These are phyloP conservation scores for Hymenoscyphus scutula DNA, from an alignment of 2,329 filamentous ascomycete genomes.

Conservation along the genomic window DNA sequence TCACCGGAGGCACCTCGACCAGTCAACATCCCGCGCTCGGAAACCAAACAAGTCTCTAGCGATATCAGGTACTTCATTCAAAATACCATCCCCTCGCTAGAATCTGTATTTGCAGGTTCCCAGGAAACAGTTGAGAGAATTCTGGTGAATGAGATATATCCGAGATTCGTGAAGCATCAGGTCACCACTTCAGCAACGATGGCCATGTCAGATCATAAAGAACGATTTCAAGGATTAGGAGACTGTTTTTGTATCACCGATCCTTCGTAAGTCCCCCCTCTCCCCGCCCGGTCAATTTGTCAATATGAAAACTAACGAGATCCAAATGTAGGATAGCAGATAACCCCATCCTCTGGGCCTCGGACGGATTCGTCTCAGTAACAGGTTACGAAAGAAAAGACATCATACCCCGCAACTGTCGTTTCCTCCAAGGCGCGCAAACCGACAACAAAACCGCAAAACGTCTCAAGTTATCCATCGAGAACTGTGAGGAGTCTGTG, in stretches of 20 bases:
- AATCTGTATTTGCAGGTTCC: conserved; percentile 41
- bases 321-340: conserved; percentile 40
- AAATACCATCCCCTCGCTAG: conserved; percentile 33
- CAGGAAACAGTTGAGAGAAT: conserved; percentile 44
- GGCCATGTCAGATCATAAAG: conserved; percentile 43
- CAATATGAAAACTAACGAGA: not conserved
- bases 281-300: not conserved
- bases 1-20: conserved; percentile 34
- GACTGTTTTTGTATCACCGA: conserved; percentile 59
- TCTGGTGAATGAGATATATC: conserved; percentile 47
- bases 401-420: conserved; percentile 48
- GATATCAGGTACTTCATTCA: conserved; percentile 27
- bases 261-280: conserved; percentile 35
- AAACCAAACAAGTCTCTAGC: conserved; percentile 21
- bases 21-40: conserved; percentile 28
- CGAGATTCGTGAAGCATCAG: conserved; percentile 52
- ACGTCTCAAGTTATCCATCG: conserved; percentile 44
- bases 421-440: conserved; percentile 48
- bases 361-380: conserved; percentile 51
- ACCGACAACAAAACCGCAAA: conserved; percentile 44
- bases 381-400: conserved; percentile 49
- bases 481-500: conserved; percentile 44
- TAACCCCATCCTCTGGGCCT: conserved; percentile 49
- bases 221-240: conserved; percentile 52
- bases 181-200: conserved; percentile 46